Conservation (phyloP, 2,329 filamentous ascomycete species). For the Trichophyton mentagrophytes region DNA sequence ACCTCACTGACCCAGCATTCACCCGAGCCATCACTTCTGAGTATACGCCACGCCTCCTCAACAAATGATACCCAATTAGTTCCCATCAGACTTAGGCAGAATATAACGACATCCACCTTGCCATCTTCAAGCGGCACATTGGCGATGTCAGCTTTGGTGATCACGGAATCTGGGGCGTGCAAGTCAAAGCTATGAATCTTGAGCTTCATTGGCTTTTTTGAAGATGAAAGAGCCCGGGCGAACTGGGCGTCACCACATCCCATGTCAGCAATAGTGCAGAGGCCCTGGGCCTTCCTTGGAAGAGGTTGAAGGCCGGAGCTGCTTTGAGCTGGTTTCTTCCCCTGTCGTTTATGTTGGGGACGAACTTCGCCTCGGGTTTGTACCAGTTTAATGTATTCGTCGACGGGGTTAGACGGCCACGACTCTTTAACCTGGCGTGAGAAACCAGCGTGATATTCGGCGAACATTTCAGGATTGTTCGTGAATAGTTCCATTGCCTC, state of each 20-base stretch:
- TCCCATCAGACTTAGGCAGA: constrained; percentile 95
- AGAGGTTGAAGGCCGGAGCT: constrained; percentile 36
- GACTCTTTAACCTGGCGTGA: constrained; percentile 77
- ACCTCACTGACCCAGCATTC: constrained; percentile 97
- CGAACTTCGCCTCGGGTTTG: constrained; percentile 49
- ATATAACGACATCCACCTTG: constrained; percentile 74
- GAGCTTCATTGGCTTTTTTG: constrained; percentile 55
- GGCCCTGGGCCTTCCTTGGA: constrained; percentile 54
- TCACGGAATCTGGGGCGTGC: constrained; percentile 59
- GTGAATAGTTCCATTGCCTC: constrained; percentile 75
- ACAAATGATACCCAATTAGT: constrained; percentile 97
- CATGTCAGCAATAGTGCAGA: constrained; percentile 73
- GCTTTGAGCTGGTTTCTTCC: constrained; percentile 22
- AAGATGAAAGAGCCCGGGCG: constrained; percentile 49
- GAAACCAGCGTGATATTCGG: constrained; percentile 93
- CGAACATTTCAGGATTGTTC: constrained; percentile 80
- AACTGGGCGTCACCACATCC: constrained; percentile 88
- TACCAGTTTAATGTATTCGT: constrained; percentile 66
- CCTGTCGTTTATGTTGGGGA: constrained; percentile 28
- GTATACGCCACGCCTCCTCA: constrained; percentile 83
- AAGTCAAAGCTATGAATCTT: constrained; percentile 78
- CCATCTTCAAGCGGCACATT: constrained; percentile 63
- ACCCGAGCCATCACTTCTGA: constrained; percentile 68
- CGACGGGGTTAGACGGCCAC: constrained; percentile 94
- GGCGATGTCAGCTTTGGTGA: constrained; percentile 82